Base-by-base conservation (phyloP, 2,329 filamentous ascomycete species). In the Fusarium acutatum region DNA sequence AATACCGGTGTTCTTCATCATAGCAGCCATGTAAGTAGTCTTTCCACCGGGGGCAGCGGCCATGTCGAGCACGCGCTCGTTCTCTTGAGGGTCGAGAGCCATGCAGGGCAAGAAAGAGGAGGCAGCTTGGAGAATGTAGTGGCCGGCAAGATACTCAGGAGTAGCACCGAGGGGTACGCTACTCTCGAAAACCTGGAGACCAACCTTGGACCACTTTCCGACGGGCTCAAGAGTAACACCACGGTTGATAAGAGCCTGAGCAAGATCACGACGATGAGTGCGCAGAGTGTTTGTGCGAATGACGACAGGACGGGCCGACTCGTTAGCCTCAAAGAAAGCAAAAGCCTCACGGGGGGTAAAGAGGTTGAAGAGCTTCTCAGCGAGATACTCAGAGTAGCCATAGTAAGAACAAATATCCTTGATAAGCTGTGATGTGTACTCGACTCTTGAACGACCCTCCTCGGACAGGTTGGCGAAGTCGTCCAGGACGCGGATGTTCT, bases 321-420 rank as follows among this genome's bases (percentile, higher is more conserved):
- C 96, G 90, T 99, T 99, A 78, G 96, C 96, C 85, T 99, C 96
- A 85, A 99, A 98, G 84, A 99, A 99, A 61, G 95, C 95, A 77
- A 98, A 97, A 1, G 96, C 96, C 85, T 99, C 96, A 77, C 93
- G 92, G 1, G 96, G 94, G 3, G 95, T 91, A 84, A 99, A 98
- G 12, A 99, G 90, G 79, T 93, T 92, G 85, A 95, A 95, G 22
- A 99, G 91, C 87, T 98, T 99, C 83, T 97, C 94, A 9, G 95
- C 96, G n/a, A 99, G 88, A 84, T 93, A 98, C 41, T 93, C 90
- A 7, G 94, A 97, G 86, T 99, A 99, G 68, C 96, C 95, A 81
- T 99, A 99, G 87, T 99, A 99, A 63, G 93, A 90, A 85, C 95
- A 98, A 67, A 98, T 93, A 79, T 99, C 96, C 83, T 94, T 93